Evolutionary conservation across 495 filamentous ascomycete genomes (phyloP).

Genomic region (Penicillium silybi): DNA sequence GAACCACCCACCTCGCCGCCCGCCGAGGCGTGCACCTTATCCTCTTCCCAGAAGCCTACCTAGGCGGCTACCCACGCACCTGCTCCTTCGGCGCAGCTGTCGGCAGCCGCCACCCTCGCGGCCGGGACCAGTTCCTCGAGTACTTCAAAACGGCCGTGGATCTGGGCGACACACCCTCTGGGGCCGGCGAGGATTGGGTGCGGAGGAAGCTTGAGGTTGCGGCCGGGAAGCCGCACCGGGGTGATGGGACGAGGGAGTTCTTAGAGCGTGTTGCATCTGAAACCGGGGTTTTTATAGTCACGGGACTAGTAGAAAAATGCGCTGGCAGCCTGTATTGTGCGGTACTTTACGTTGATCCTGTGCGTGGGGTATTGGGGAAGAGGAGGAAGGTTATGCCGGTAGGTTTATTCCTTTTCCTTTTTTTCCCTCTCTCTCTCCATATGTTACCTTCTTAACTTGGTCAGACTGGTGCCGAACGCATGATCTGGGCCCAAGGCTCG

Average conservation of each 20-base stretch:
- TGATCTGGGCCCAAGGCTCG: slow-evolving; percentile 89
- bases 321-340: slow-evolving; percentile 82
- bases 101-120: slow-evolving; percentile 58
- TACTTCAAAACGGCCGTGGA: slow-evolving; percentile 79
- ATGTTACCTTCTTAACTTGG: not conserved
- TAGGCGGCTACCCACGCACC: slow-evolving; percentile 85
- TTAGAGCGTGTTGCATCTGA: slow-evolving; percentile 68
- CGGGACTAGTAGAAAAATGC: slow-evolving; percentile 70
- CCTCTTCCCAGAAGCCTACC: slow-evolving; percentile 86
- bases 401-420: slow-evolving; percentile 9
- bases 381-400: slow-evolving; percentile 90
- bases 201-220: slow-evolving; percentile 52
- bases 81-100: slow-evolving; percentile 69
- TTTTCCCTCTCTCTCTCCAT: slow-evolving; percentile 17
- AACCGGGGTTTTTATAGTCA: slow-evolving; percentile 72
- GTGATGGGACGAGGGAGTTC: slow-evolving; percentile 79
- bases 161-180: slow-evolving; percentile 74
- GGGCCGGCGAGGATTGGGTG: slow-evolving; percentile 69
- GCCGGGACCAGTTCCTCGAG: slow-evolving; percentile 74
- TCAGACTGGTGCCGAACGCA: slow-evolving; percentile 72
- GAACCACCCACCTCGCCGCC: slow-evolving; percentile 44
- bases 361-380: slow-evolving; percentile 69
- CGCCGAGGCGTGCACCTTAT: slow-evolving; percentile 60
- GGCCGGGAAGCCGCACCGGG: slow-evolving; percentile 46
- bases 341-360: slow-evolving; percentile 76